Conservation (phyloP, 495 filamentous ascomycete genomes). For the Hypomontagnella monticulosa region DNA sequence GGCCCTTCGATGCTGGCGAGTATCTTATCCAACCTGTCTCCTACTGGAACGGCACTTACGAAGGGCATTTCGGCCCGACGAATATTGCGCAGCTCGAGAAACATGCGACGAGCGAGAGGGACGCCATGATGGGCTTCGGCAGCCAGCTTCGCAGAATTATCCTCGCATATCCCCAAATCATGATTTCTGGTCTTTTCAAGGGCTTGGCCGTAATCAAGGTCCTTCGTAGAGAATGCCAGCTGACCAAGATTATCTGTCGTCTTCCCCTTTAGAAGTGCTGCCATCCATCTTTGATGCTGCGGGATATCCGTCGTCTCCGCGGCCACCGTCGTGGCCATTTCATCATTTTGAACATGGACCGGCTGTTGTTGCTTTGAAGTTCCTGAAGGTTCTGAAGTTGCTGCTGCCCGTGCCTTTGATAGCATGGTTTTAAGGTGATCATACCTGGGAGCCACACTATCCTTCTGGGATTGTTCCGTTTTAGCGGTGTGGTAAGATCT, state of each 20-base stretch:
- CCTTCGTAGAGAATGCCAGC: background rate
- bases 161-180: background rate
- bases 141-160: background rate
- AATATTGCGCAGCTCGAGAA: constrained; percentile 9
- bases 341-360: background rate
- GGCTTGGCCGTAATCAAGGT: constrained; percentile 1
- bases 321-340: too few relatives aligned
- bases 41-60: constrained; percentile 1
- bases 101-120: constrained; percentile 8
- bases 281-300: constrained; percentile 9
- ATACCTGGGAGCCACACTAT: background rate
- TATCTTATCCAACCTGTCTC: background rate
- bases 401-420: background rate
- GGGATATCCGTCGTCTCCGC: background rate
- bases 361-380: background rate
- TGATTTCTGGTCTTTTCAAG: background rate
- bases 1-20: constrained; percentile 3
- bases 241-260: background rate
- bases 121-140: constrained; percentile 3
- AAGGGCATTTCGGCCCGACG: constrained; percentile 3
- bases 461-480: background rate
- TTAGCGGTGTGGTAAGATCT: constrained; percentile 3
- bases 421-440: background rate
- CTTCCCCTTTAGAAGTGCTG: background rate
- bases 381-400: too few relatives aligned